Evolutionary conservation across 1,139 yeast genomes (phyloP).

Genomic region (Geotrichum citri-aurantii): DNA sequence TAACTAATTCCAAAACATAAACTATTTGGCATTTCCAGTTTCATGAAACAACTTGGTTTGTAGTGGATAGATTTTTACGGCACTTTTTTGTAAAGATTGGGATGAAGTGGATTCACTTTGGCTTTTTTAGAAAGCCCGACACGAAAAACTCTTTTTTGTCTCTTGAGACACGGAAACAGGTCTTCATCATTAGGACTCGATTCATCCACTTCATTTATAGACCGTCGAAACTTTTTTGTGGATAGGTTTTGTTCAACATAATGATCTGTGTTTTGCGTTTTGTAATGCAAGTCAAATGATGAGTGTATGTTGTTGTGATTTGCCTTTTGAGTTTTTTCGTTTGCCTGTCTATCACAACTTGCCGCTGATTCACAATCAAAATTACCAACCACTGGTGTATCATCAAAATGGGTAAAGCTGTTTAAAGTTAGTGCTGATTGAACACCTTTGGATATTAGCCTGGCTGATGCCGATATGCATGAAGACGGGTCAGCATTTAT

Average conservation of each 20-base stretch:
- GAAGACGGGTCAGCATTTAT: background rate
- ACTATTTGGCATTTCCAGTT: background rate
- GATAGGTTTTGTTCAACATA: background rate
- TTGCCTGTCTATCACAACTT: background rate
- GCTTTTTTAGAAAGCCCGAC: conserved; percentile 15
- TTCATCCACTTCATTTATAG: background rate
- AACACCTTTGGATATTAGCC: background rate
- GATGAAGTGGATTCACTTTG: conserved; percentile 11
- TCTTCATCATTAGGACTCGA: background rate
- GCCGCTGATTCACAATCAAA: background rate
- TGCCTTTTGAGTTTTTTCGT: background rate
- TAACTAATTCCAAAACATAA: background rate
- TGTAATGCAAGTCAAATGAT: background rate
- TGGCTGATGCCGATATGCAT: background rate
- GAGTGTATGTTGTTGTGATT: background rate
- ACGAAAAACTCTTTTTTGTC: conserved; percentile 1
- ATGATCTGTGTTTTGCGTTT: background rate
- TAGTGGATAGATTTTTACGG: background rate
- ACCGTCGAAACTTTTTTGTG: background rate
- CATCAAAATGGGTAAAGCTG: background rate
- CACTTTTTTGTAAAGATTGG: conserved; percentile 8
- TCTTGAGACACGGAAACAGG: background rate
- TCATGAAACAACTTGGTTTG: background rate
- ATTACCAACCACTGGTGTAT: background rate
- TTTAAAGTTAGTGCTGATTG: background rate